Base-by-base conservation (phyloP, 176 grass and related monocot species). In the Canna indica region DNA sequence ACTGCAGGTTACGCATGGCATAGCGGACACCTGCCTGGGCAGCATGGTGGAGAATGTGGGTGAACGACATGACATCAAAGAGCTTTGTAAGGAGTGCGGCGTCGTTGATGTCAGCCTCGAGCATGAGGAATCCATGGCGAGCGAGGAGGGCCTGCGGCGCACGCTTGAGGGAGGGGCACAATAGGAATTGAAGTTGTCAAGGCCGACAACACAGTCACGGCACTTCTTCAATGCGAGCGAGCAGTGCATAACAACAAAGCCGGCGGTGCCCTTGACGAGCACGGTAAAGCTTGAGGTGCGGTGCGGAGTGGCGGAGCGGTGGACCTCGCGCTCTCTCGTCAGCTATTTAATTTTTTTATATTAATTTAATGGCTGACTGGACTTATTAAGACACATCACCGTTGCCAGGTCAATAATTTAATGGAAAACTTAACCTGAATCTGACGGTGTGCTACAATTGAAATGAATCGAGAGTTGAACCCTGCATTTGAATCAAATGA, bases 101-200 rank as follows among this genome's bases (percentile, higher is more conserved):
- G 72, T 97, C 93, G 71, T 97, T 97, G 75, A 97, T 97, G 82
- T 97, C 93, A 16, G 93, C 93, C 47, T 92, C 82, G 9, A 97
- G 42, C n/a, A 97, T 79, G 1, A 81, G 32, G 26, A 97, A 77
- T 30, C 88, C 93, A 22, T 81, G 84, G 75, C 27, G 64, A 10
- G 73, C 70, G 30, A 97, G 84, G 5, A 91, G 68, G 27, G 15
- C 5, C 79, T 97, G 93, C 1, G 88, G 78, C 2, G 81, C 83
- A 61, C 88, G 93, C 84, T 97, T 97, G n/a, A 97, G 74, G 7
- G 86, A 62, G 34, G 93, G 84, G 57, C 88, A 64, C 92, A 97
- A 85, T 97, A 97, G 27, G 86, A 28, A 80, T 97, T 92, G 70
- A 97, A 97, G 81, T 97, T 97, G 82, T 92, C 93, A 33, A 97